These are phyloP conservation scores for Eucalyptus marginata DNA, from an alignment of 345 rosid species.

Conservation along the genomic window DNA sequence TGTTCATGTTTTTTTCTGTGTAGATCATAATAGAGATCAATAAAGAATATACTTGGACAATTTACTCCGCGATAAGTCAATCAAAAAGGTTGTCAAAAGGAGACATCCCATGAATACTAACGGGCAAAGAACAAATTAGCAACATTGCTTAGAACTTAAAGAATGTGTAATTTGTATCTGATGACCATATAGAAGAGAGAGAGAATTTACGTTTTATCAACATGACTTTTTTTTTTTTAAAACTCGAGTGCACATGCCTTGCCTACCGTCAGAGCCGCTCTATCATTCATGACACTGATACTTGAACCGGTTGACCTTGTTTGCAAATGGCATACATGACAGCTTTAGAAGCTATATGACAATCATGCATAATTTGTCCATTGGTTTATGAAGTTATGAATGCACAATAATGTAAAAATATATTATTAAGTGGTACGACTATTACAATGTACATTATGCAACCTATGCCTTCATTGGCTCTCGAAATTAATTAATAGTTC, in stretches of 20 bases:
- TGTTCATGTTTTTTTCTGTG: neutral
- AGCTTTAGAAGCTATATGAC: neutral
- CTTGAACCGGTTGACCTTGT: neutral
- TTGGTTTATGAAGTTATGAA: neutral
- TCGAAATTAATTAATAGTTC: neutral
- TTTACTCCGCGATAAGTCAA: neutral
- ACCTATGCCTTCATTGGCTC: neutral
- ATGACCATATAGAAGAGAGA: neutral
- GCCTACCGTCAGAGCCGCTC: neutral
- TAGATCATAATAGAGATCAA: neutral
- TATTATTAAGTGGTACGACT: neutral
- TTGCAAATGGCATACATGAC: neutral
- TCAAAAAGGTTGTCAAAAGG: neutral
- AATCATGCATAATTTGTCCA: neutral
- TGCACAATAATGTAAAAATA: neutral
- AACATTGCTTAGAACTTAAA: neutral
- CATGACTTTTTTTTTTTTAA: neutral
- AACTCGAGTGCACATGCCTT: neutral
- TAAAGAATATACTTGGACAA: neutral
- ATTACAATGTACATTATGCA: neutral
- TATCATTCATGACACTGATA: neutral
- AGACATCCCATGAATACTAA: neutral
- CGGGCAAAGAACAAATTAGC: neutral
- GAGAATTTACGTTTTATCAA: neutral
- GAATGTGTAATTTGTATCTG: neutral